phyloP scores from a whole-genome alignment of 352 stramenopile genomes.

The Globisporangium emineosum region DNA sequence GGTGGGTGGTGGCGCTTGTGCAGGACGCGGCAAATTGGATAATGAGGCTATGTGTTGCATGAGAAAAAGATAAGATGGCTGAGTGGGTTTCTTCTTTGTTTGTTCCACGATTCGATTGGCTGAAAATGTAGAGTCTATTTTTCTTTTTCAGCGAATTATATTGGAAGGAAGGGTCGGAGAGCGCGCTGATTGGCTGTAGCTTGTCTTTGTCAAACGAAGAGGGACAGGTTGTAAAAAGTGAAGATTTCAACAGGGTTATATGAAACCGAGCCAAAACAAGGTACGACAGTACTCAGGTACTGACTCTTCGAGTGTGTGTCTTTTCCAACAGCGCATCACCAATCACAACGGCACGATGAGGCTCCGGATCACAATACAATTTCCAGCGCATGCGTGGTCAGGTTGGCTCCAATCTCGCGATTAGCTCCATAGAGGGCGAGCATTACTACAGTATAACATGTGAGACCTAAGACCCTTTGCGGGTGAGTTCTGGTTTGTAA shows the following conservation, averaged over 20 bases:
- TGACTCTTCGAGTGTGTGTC: background rate
- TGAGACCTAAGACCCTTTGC: too few species aligned
- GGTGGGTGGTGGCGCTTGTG: background rate
- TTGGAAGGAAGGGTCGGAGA: background rate
- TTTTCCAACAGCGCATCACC: background rate
- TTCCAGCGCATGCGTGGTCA: background rate
- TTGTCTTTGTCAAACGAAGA: constrained; percentile 1
- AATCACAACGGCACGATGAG: background rate
- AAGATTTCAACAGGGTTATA: background rate
- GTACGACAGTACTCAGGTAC: background rate
- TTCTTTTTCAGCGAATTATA: background rate
- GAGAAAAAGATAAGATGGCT: background rate
- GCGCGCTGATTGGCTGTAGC: background rate
- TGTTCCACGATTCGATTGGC: background rate
- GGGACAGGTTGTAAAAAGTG: background rate
- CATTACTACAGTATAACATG: too few species aligned
- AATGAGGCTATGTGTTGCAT: background rate
- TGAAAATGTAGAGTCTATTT: background rate
- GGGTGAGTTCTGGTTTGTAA: too few species aligned
- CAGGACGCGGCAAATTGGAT: background rate
- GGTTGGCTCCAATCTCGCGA: too few species aligned
- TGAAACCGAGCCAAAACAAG: too few species aligned
- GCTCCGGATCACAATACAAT: background rate
- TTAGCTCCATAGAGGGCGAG: too few species aligned
- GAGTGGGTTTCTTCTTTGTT: background rate